Percentiles rank a stretch among this genome's conserved stretches.
Conservation (phyloP, 1,284 basidiomycete species). For the Ceratobasidium theobromae region DNA sequence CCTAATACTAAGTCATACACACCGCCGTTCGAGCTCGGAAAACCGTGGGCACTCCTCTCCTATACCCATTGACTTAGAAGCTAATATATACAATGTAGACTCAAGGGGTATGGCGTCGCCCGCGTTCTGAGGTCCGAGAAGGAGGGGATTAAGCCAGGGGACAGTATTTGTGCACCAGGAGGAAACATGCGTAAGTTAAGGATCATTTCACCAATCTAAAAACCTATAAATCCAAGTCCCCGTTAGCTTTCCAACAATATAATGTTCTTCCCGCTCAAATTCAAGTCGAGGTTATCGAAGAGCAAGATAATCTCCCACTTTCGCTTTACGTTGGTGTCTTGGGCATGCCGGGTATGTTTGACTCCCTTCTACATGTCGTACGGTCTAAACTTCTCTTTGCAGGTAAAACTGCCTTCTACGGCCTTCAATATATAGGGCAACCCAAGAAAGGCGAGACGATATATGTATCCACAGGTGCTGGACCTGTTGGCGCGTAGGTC, state of each 20-base stretch:
- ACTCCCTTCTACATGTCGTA: conserved; percentile 28
- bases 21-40: conserved; percentile 40
- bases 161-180: conserved; percentile 49
- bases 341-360: conserved; percentile 48
- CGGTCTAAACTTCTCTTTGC: conserved; percentile 31
- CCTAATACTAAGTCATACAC: conserved; percentile 35
- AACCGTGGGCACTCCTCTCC: conserved; percentile 45
- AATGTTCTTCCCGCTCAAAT: conserved; percentile 36
- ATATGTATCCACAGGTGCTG: conserved; percentile 58
- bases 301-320: conserved; percentile 48
- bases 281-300: conserved; percentile 40
- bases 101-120: conserved; percentile 39
- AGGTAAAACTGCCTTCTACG: conserved; percentile 43
- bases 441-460: conserved; percentile 56
- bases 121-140: conserved; percentile 41
- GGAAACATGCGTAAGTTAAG: conserved; percentile 39
- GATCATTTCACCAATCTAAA: no score
- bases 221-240: no score
- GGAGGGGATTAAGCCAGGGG: conserved; percentile 46
- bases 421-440: conserved; percentile 47
- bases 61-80: background rate
- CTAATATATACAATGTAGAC: conserved; percentile 36
- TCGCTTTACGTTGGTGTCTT: conserved; percentile 52
- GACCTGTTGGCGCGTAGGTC: conserved; percentile 50
- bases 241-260: conserved; percentile 22